A percentile compares a stretch with the other conserved stretches of the same genome.
phyloP scores from a whole-genome alignment of 257 asterid genomes.

The Nicotiana otophora region DNA sequence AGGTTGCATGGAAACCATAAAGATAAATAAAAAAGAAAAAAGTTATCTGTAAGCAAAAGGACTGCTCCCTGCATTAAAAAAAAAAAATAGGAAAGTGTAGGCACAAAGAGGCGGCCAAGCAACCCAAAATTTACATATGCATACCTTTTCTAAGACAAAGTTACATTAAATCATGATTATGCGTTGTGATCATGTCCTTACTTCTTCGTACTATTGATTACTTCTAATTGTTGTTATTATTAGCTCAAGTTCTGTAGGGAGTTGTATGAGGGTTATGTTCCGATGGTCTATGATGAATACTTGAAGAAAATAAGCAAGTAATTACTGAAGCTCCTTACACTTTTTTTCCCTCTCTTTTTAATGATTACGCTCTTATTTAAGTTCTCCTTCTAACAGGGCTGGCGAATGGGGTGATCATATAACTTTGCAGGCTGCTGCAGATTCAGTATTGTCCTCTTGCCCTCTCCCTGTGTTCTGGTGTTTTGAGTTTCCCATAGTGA shows the following conservation, averaged over 20 bases:
- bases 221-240: constrained; percentile 14
- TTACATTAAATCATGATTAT: background rate
- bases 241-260: constrained; percentile 67
- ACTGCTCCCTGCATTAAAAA: background rate
- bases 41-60: background rate
- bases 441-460: constrained; percentile 46
- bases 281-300: constrained; percentile 69
- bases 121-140: background rate
- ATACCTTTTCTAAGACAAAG: background rate
- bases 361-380: background rate
- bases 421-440: constrained; percentile 95
- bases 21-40: background rate
- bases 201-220: constrained; percentile 6
- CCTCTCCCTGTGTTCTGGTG: background rate
- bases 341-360: constrained; percentile 1
- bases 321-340: background rate
- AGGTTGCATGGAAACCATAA: background rate
- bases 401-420: constrained; percentile 99
- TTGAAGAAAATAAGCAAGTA: constrained; percentile 73
- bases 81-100: background rate
- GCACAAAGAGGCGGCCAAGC: background rate
- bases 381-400: constrained; percentile 31
- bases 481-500: background rate
- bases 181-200: background rate
- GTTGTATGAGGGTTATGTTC: constrained; percentile 64